phyloP scores from a whole-genome alignment of 495 filamentous ascomycete genomes.

The Xylaria sp. region DNA sequence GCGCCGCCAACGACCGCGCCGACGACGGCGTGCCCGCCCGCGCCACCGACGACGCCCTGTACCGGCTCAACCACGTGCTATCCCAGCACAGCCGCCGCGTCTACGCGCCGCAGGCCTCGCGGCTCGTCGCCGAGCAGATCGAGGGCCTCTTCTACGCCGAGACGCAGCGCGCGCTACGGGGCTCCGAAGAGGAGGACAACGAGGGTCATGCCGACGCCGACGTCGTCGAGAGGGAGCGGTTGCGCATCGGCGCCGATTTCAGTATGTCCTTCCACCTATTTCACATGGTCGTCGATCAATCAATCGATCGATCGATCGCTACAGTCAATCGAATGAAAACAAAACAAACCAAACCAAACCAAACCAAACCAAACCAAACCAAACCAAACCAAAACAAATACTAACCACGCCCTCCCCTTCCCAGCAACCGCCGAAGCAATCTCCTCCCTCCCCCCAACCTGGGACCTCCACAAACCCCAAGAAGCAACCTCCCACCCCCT shows the following conservation, averaged over 20 bases:
- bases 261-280: constrained; percentile 36
- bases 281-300: not conserved
- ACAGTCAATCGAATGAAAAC: not conserved
- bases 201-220: constrained; percentile 54
- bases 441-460: constrained; percentile 51
- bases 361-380: not conserved
- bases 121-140: constrained; percentile 85
- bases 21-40: constrained; percentile 64
- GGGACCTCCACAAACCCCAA: constrained; percentile 41
- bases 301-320: no score
- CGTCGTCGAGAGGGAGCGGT: constrained; percentile 39
- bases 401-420: not conserved
- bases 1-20: constrained; percentile 54
- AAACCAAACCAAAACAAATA: not conserved
- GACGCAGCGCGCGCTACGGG: constrained; percentile 44
- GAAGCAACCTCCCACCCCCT: constrained; percentile 41
- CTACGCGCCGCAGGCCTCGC: constrained; percentile 76
- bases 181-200: constrained; percentile 38
- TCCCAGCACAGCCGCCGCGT: constrained; percentile 74
- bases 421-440: constrained; percentile 53
- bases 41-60: constrained; percentile 51
- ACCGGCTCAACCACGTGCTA: constrained; percentile 68
- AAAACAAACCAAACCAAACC: not conserved
- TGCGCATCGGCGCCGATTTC: constrained; percentile 44
- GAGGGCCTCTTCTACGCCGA: constrained; percentile 72